These are phyloP conservation scores for Chimonanthus salicifolius DNA, from an alignment of 164 flowering plant species.

Conservation along the genomic window DNA sequence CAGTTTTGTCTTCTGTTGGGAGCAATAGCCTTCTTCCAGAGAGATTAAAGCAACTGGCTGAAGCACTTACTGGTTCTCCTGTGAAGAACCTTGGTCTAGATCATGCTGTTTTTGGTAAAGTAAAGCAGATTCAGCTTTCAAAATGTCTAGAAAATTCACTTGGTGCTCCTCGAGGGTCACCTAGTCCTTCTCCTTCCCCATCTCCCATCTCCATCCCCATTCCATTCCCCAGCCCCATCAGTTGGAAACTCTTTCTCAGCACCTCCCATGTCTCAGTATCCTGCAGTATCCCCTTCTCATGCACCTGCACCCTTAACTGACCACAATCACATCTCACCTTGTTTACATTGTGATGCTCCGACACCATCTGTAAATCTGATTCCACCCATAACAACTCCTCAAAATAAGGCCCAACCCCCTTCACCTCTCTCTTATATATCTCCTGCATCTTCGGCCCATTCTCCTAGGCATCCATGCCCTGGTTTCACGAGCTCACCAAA, in stretches of 20 bases:
- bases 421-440: constrained; percentile 22
- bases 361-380: constrained; percentile 15
- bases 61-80: constrained; percentile 41
- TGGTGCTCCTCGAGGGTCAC: constrained; percentile 27
- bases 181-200: constrained; percentile 52
- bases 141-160: constrained; percentile 43
- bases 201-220: constrained; percentile 25
- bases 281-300: constrained; percentile 20
- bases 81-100: constrained; percentile 70
- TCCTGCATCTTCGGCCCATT: constrained; percentile 29
- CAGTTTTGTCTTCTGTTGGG: constrained; percentile 49
- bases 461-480: constrained; percentile 21
- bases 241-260: constrained; percentile 17
- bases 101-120: constrained; percentile 64
- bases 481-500: constrained; percentile 24
- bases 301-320: constrained; percentile 29
- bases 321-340: constrained; percentile 12
- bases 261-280: constrained; percentile 16
- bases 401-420: constrained; percentile 11
- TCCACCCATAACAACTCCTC: constrained; percentile 19
- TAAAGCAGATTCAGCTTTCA: constrained; percentile 58
- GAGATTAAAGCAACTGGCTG: constrained; percentile 70
- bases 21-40: constrained; percentile 33
- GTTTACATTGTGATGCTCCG: constrained; percentile 16
- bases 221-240: constrained; percentile 50